A percentile compares a stretch with the other conserved stretches of the same genome.
phyloP scores from a whole-genome alignment of 257 asterid genomes.

The Salvia splendens region DNA sequence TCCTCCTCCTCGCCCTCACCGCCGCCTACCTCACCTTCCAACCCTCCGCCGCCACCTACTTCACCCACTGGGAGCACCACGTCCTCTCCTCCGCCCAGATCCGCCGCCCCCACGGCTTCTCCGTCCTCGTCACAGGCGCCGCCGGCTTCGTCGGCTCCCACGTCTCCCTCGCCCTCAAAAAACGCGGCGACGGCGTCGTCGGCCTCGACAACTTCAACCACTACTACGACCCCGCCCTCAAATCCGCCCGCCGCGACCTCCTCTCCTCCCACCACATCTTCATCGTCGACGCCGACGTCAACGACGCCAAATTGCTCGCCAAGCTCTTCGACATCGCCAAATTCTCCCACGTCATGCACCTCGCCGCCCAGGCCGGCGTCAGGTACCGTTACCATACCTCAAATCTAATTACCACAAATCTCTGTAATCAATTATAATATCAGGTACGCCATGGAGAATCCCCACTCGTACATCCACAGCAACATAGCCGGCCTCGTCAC shows the following conservation, averaged over 20 bases:
- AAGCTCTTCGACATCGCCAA: slow-evolving; percentile 59
- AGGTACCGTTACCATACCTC: slow-evolving; percentile 29
- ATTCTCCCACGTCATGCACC: slow-evolving; percentile 76
- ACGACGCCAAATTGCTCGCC: slow-evolving; percentile 53
- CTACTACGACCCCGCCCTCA: slow-evolving; percentile 63
- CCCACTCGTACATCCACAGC: slow-evolving; percentile 66
- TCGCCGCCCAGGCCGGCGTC: slow-evolving; percentile 89
- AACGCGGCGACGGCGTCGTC: slow-evolving; percentile 87
- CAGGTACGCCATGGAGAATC: slow-evolving; percentile 70
- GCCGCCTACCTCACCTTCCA: slow-evolving; percentile 73
- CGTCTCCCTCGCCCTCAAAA: slow-evolving; percentile 64
- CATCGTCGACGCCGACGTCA: slow-evolving; percentile 60
- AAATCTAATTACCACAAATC: no score
- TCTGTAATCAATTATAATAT: no score
- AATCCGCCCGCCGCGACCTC: slow-evolving; percentile 45
- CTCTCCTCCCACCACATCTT: slow-evolving; percentile 37
- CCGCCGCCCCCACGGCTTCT: slow-evolving; percentile 53
- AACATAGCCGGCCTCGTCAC: slow-evolving; percentile 80
- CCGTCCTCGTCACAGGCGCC: slow-evolving; percentile 78
- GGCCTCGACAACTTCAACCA: slow-evolving; percentile 73
- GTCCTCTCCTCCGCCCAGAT: slow-evolving; percentile 57
- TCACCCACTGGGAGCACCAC: slow-evolving; percentile 60
- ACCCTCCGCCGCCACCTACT: slow-evolving; percentile 55
- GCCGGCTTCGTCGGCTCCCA: slow-evolving; percentile 82
- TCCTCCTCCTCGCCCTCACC: slow-evolving; percentile 61